These are phyloP conservation scores for Myrica gale DNA, from an alignment of 306 rosid genomes.

Conservation along the genomic window DNA sequence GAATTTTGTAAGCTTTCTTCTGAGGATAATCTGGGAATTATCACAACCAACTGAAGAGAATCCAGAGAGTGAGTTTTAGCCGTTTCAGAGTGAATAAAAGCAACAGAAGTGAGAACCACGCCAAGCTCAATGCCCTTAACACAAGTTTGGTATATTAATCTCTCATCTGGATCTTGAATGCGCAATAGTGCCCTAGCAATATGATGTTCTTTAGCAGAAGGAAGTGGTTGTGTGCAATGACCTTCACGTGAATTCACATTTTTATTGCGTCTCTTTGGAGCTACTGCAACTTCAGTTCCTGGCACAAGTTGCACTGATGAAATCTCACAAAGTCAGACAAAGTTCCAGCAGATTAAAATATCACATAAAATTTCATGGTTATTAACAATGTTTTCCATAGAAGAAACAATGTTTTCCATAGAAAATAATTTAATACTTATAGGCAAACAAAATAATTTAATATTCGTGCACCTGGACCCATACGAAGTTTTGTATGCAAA, in stretches of 20 bases:
- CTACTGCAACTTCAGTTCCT: conserved; percentile 86
- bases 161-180: conserved; percentile 58
- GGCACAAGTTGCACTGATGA: conserved; percentile 82
- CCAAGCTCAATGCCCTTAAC: conserved; percentile 57
- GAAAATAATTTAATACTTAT: too few relatives aligned
- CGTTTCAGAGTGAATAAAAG: conserved; percentile 81
- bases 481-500: too few relatives aligned
- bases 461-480: too few relatives aligned
- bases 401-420: too few relatives aligned
- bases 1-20: conserved; percentile 45
- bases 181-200: conserved; percentile 68
- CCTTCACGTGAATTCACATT: conserved; percentile 37
- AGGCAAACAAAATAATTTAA: too few relatives aligned
- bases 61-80: conserved; percentile 56
- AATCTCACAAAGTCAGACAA: conserved; percentile 34
- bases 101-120: conserved; percentile 76
- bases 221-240: conserved; percentile 31
- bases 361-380: not conserved
- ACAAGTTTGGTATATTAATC: conserved; percentile 44
- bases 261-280: conserved; percentile 76
- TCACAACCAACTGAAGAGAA: conserved; percentile 64
- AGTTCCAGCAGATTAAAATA: conserved; percentile 5
- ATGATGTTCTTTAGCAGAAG: conserved; percentile 35
- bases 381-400: not conserved
- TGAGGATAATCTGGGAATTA: conserved; percentile 55